These are phyloP conservation scores for Dactylellina parvicollis DNA, from an alignment of 2,329 filamentous ascomycete species.

Conservation along the genomic window DNA sequence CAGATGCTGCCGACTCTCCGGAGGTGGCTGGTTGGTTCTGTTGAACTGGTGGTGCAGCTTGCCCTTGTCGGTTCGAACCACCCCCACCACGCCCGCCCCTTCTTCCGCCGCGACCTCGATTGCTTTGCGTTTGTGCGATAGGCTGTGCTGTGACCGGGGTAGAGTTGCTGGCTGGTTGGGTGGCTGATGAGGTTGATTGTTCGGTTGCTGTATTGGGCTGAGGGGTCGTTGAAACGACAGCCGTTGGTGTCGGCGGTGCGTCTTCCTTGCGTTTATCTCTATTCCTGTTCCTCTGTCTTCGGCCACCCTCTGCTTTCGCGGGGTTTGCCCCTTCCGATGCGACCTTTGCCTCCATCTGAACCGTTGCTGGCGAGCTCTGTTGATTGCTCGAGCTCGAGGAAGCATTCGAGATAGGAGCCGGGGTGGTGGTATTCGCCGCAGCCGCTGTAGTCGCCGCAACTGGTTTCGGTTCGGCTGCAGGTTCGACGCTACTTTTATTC, in stretches of 20 bases:
- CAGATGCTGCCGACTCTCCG: constrained; percentile 4
- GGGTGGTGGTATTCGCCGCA: too few species aligned
- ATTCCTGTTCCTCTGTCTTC: constrained; percentile 38
- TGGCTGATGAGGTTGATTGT: background rate
- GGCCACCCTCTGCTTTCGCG: constrained; percentile 27
- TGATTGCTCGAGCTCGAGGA: constrained; percentile 57
- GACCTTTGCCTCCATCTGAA: constrained; percentile 55
- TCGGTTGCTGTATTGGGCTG: constrained; percentile 9
- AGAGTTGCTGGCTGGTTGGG: background rate
- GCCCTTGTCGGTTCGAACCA: constrained; percentile 2
- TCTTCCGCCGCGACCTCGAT: constrained; percentile 31
- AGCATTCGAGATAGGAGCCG: constrained; percentile 58
- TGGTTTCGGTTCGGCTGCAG: constrained; percentile 61
- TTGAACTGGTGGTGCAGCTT: constrained; percentile 1
- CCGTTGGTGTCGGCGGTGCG: background rate
- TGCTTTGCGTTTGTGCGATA: constrained; percentile 5
- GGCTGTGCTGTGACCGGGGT: constrained; percentile 7
- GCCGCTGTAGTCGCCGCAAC: constrained; percentile 59
- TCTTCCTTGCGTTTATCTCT: constrained; percentile 45
- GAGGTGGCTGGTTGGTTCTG: constrained; percentile 12
- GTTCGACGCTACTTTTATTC: constrained; percentile 69
- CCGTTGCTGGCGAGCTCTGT: constrained; percentile 25
- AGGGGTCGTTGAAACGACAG: background rate
- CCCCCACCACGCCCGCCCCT: constrained; percentile 23
- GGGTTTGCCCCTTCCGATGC: constrained; percentile 9